These are phyloP conservation scores for Boletus barrowsii DNA, from an alignment of 768 basidiomycete genomes.

Conservation along the genomic window DNA sequence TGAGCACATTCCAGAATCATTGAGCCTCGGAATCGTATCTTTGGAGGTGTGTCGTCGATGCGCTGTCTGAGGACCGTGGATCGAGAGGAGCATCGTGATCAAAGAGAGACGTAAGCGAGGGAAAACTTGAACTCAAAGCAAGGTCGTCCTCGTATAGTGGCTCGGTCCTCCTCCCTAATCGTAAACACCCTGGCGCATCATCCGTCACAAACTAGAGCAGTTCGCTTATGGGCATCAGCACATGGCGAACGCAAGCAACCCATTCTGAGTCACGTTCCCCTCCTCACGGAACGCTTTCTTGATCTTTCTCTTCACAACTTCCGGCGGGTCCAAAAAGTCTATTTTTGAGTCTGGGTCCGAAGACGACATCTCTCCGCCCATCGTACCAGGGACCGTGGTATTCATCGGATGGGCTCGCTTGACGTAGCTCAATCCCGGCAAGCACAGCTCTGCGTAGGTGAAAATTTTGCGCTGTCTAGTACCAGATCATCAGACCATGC, in stretches of 20 bases:
- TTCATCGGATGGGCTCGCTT: constrained; percentile 99
- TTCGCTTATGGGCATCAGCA: constrained; percentile 84
- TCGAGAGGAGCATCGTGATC: too few species aligned
- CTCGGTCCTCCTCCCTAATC: constrained; percentile 67
- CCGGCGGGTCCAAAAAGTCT: constrained; percentile 90
- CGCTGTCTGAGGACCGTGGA: too few species aligned
- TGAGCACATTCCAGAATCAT: too few species aligned
- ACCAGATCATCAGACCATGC: not conserved
- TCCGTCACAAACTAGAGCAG: constrained; percentile 60
- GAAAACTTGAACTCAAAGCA: constrained; percentile 21
- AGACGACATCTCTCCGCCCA: constrained; percentile 96
- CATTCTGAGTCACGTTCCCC: constrained; percentile 85
- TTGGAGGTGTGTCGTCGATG: too few species aligned
- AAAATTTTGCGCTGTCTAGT: constrained; percentile 27
- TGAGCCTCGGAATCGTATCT: too few species aligned
- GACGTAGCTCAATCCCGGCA: constrained; percentile 93
- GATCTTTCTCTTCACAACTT: constrained; percentile 83
- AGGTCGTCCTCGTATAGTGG: constrained; percentile 80
- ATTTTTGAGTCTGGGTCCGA: constrained; percentile 98
- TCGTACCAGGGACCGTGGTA: constrained; percentile 91
- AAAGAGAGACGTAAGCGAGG: too few species aligned
- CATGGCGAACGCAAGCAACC: constrained; percentile 79
- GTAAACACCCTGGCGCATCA: constrained; percentile 79
- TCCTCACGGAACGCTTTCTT: constrained; percentile 93
- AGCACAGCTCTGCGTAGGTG: constrained; percentile 94